Evolutionary conservation across 805 yeast species (phyloP), one percentile per base, ranked within the genome.

Genomic region (Candida hungchunana): DNA sequence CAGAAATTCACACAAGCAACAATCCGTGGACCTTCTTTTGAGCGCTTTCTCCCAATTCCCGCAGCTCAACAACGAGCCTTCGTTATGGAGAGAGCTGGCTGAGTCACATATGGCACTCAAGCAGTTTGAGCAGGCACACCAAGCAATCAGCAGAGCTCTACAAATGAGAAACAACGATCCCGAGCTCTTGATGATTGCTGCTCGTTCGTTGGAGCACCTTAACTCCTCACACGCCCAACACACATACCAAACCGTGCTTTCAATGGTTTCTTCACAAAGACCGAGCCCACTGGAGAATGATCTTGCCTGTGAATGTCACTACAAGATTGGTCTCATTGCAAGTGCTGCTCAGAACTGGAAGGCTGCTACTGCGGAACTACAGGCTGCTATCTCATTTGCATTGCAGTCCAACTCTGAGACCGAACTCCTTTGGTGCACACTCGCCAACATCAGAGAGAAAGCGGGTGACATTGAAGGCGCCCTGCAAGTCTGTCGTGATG

Each of bases 301-400:
- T 35, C 61, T 71, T 2, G 71, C 75, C 0, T 60, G 79, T 36
- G 62, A 69, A 12, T 69, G 72, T 3, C 80, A 75, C 55, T 67
- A 74, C 4, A 78, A 75, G 46, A 56, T 77, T 31, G 81, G 79
- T 0, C 70, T 72, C 5, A 59, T 77, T n/a, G 73, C 75, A 2
- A 67, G 72, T 2, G 63, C 69, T 7, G 73, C 74, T 18, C 71
- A 71, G 13, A 67, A 75, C 46, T 59, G 67, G 25, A 77, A 73
- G 36, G 47, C 59, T 31, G 71, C 76, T n/a, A 64, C 68, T 8
- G 53, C 63, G 7, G 82, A 77, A 49, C 50, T 77, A 26, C 64
- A 67, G 13, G 66, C 69, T 1, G 73, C 79, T 1, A 54, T 75
- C 31, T 59, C 72, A 18, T 37, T 34, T 23, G 40, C 44, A 4